Evolutionary conservation across 1,284 basidiomycete genomes (phyloP), one percentile per base, ranked within the genome.

Genomic region (Ustilago lituana): DNA sequence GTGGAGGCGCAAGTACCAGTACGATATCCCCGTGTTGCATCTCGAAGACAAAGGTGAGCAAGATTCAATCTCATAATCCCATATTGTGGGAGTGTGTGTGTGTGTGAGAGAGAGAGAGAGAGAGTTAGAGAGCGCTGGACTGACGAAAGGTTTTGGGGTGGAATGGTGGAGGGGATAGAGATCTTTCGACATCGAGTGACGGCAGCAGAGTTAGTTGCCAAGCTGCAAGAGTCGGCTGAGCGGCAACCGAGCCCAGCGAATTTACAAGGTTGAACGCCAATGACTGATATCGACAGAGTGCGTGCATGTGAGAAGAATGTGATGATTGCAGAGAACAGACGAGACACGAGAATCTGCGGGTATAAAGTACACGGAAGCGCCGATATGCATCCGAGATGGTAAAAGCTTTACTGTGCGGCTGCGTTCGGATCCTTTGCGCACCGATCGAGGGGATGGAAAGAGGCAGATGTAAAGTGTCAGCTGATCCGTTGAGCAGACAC

Each of bases 1-100:
- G n/a, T 82, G 78, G 78, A 62, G 79, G 29, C 62, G 79, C 47
- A 66, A 61, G 59, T 82, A 82, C 47, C 79, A 80, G 63, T 82
- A 80, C 50, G 80, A 80, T 41, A 80, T 80, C 24, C 78, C 78
- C 9, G 78, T 80, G 12, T 44, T 80, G 17, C 78, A 80, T 50
- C 31, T 78, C 9, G 38, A 56, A 12, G 55, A 52, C 7, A 24
- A 45, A 53, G 68, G 68, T 67, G 36, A 55, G 68, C n/a, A n/a
- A n/a, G n/a, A n/a, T n/a, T n/a, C n/a, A n/a, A n/a, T n/a, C n/a
- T n/a, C n/a, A n/a, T n/a, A n/a, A n/a, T n/a, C n/a, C n/a, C n/a
- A n/a, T n/a, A n/a, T n/a, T n/a, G n/a, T n/a, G n/a, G n/a, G n/a
- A n/a, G n/a, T n/a, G n/a, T n/a, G n/a, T n/a, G n/a, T n/a, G n/a